phyloP scores from a whole-genome alignment of 768 basidiomycete species.

The Saitozyma podzolica region DNA sequence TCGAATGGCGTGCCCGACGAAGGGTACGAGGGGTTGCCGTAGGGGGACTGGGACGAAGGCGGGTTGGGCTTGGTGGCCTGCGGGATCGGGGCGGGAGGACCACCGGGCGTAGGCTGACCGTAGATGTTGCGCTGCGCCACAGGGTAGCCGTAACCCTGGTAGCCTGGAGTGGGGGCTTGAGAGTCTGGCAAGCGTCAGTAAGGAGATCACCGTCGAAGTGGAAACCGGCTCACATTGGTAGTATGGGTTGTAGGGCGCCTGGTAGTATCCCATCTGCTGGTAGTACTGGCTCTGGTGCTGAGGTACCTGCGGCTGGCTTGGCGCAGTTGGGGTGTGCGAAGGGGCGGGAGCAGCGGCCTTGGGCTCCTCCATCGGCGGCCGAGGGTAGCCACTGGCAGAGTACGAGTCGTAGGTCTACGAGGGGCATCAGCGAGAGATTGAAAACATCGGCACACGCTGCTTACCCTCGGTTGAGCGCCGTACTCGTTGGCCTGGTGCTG shows the following conservation, averaged over 20 bases:
- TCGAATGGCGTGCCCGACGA: conserved; percentile 30
- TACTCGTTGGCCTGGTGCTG: conserved; percentile 43
- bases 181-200: conserved; percentile 19
- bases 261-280: conserved; percentile 51
- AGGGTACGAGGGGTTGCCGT: conserved; percentile 44
- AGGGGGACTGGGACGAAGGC: conserved; percentile 42
- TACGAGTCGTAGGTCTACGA: conserved; percentile 48
- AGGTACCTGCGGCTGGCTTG: conserved; percentile 29
- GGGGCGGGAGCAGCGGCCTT: conserved; percentile 38
- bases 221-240: conserved; percentile 45
- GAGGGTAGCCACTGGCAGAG: conserved; percentile 48
- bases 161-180: conserved; percentile 45
- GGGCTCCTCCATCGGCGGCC: conserved; percentile 42
- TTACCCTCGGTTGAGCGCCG: conserved; percentile 11
- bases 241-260: conserved; percentile 53
- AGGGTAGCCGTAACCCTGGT: conserved; percentile 50
- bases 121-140: conserved; percentile 47
- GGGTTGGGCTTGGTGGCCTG: conserved; percentile 13
- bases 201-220: not conserved
- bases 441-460: conserved; percentile 30
- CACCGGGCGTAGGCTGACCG: conserved; percentile 35
- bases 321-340: conserved; percentile 21
- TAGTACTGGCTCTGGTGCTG: conserved; percentile 49
- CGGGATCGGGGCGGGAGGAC: conserved; percentile 32
- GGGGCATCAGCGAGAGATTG: conserved; percentile 5